Conservation (phyloP, 2,329 filamentous ascomycete species). For the Alternaria sp. region DNA sequence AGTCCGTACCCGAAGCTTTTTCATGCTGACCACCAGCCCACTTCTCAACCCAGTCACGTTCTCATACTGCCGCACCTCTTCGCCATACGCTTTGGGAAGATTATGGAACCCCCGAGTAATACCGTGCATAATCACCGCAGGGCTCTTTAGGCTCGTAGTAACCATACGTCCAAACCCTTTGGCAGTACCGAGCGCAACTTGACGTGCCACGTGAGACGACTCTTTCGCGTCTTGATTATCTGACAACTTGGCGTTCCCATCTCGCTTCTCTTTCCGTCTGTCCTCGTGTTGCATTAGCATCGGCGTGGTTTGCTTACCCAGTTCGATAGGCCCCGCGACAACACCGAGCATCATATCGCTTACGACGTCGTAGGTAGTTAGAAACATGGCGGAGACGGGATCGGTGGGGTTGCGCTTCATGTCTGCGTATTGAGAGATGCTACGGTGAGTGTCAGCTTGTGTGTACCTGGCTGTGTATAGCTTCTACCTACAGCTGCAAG, state of each 20-base stretch:
- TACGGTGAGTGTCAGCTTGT: not conserved
- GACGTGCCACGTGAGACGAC: slow-evolving; percentile 38
- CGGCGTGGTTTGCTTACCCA: slow-evolving; percentile 27
- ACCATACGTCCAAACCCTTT: slow-evolving; percentile 74
- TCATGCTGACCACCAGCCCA: slow-evolving; percentile 77
- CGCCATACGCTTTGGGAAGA: slow-evolving; percentile 81
- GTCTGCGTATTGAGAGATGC: slow-evolving; percentile 26
- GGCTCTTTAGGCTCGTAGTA: slow-evolving; percentile 73
- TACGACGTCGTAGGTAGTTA: slow-evolving; percentile 37
- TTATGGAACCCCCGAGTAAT: slow-evolving; percentile 87
- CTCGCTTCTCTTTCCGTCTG: not conserved
- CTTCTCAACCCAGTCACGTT: slow-evolving; percentile 78
- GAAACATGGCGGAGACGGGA: slow-evolving; percentile 30
- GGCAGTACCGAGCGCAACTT: slow-evolving; percentile 69
- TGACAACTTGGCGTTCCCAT: not conserved
- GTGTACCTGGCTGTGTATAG: not conserved
- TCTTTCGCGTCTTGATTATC: not conserved
- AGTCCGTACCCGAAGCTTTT: slow-evolving; percentile 77
- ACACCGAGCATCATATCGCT: slow-evolving; percentile 34
- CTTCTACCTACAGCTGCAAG: slow-evolving; percentile 37
- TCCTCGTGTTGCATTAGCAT: not conserved
- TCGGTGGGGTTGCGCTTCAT: slow-evolving; percentile 36
- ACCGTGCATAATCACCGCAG: slow-evolving; percentile 81
- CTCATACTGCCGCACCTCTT: slow-evolving; percentile 75
- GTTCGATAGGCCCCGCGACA: slow-evolving; percentile 34